Base-by-base conservation (phyloP, 192 early-diverging fungal genomes). In the Mortierella antarctica region DNA sequence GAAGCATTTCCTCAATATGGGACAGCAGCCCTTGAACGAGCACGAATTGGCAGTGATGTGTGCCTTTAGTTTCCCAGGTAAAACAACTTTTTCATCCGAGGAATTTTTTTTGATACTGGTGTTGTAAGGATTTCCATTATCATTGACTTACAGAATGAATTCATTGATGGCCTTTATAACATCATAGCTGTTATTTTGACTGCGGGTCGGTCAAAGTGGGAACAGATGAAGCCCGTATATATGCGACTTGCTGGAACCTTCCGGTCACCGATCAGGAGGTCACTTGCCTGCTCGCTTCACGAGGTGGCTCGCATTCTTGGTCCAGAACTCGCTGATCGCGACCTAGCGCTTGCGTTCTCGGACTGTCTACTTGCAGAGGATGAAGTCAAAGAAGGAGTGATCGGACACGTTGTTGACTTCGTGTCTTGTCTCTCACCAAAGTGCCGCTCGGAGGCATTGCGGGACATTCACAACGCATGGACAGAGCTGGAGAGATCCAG, bases 351-450 rank as follows among this genome's bases (percentile, higher is more conserved):
- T 51, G 84, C 87, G 14, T 90, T 90, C 74, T 84, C 86, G 14
- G 67, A 82, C 4, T 90, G 86, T 59, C 63, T 88, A 17, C 70
- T 77, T 56, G 89, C 88, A 42, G 59, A 85, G 49, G 89, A 88
- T 23, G 91, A 93, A 42, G 89, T 95, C 62, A 91, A 93, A 67
- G 89, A 91, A 71, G 93, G 87, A 12, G 89, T 92, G 11, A 67
- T 95, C 70, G 86, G 87, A 57, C 86, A 91, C 58, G 77, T 95
- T n/a, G 88, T 89, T 47, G 91, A 89, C 14, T 90, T 92, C 48
- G 74, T 95, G 17, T 83, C 85, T 13, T 90, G 87, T 62, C 82
- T 95, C 39, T 87, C 91, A 7, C 83, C 88, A 10, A 82, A 85
- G 21, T 87, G 86, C 52, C 88, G 93, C 1, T 87, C 91, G 21